Base-by-base conservation (phyloP, 2,329 filamentous ascomycete species). In the Aureobasidium sp. region DNA sequence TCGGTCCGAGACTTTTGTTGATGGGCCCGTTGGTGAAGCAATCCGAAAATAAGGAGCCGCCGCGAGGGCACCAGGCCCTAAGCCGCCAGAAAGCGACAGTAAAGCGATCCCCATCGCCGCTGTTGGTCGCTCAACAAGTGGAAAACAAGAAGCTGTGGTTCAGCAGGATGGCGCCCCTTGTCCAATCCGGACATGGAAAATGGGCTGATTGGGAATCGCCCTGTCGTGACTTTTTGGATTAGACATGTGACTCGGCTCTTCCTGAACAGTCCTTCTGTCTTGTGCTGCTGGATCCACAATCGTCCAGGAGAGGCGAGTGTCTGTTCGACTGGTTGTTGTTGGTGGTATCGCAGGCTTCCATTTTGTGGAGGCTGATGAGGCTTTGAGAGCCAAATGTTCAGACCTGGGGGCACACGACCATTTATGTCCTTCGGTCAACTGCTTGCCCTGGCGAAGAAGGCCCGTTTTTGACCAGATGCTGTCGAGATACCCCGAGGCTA, bases 401-500 rank as follows among this genome's bases (percentile, higher is more conserved):
- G 41, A 42, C 14, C 41, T 45, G 49, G 60, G 60, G 60, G 36
- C 49, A 47, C 60, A 48, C 60, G 48, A 55, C 29, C 60, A 55
- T 62, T 62, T 62, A 52, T 56, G 55, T 42, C 49, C 51, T 62
- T 56, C 22, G 31, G 31, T 48, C 49, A 17, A 56, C 47, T 39
- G 31, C 48, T 44, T 52, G 37, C 59, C 34, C 41, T 57, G n/a
- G n/a, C 60, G 42, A 56, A 62, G 42, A 62, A 62, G 60, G 60
- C 60, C 60, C 60, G 60, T 55, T 62, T 62, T 25, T 42, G 42
- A 45, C n/a, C n/a, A 55, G 39, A 62, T 34, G 37, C 51, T 44
- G 20, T 42, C 55, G 29, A 48, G 29, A 62, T 62, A 53, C 60
- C 60, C 60, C 60, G 60, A 62, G 60, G 60, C 60, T 62, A 62